Evolutionary conservation across 768 basidiomycete species (phyloP).

Genomic region (Zangia roseola): DNA sequence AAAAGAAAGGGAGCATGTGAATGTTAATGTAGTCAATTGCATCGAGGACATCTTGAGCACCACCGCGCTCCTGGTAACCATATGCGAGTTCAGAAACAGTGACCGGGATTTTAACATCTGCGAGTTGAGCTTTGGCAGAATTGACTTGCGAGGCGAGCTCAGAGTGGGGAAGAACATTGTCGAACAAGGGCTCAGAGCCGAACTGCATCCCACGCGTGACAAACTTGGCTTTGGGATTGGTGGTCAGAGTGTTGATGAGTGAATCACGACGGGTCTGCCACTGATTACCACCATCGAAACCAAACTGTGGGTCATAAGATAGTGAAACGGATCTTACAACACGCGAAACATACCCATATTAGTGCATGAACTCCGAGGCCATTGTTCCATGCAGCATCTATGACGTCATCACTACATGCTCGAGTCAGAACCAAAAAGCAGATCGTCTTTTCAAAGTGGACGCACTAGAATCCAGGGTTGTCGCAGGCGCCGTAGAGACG

Average conservation of each 20-base stretch:
- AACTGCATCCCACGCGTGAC: conserved; percentile 68
- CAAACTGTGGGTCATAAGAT: conserved; percentile 28
- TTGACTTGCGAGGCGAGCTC: conserved; percentile 52
- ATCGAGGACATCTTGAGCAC: conserved; percentile 53
- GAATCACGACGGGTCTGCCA: conserved; percentile 56
- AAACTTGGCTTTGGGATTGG: conserved; percentile 61
- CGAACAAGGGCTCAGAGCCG: conserved; percentile 69
- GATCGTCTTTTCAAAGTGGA: not conserved
- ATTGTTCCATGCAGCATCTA: conserved; percentile 67
- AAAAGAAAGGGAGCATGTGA: conserved; percentile 74
- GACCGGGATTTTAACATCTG: conserved; percentile 58
- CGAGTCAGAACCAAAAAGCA: conserved; percentile 17
- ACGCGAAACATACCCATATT: conserved; percentile 56
- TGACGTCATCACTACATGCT: conserved; percentile 48
- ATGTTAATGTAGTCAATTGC: conserved; percentile 64
- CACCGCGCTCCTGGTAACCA: conserved; percentile 52
- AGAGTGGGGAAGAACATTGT: conserved; percentile 48
- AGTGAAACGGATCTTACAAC: not conserved
- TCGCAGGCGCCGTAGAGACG: conserved; percentile 47
- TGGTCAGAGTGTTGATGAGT: conserved; percentile 51
- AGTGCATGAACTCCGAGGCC: conserved; percentile 72
- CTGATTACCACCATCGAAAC: conserved; percentile 38
- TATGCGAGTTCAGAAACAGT: conserved; percentile 69
- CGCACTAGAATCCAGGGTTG: conserved; percentile 38
- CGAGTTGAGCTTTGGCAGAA: conserved; percentile 47